These are phyloP conservation scores for Samsoniella hepiali DNA, from an alignment of 2,329 filamentous ascomycete genomes.

Conservation along the genomic window DNA sequence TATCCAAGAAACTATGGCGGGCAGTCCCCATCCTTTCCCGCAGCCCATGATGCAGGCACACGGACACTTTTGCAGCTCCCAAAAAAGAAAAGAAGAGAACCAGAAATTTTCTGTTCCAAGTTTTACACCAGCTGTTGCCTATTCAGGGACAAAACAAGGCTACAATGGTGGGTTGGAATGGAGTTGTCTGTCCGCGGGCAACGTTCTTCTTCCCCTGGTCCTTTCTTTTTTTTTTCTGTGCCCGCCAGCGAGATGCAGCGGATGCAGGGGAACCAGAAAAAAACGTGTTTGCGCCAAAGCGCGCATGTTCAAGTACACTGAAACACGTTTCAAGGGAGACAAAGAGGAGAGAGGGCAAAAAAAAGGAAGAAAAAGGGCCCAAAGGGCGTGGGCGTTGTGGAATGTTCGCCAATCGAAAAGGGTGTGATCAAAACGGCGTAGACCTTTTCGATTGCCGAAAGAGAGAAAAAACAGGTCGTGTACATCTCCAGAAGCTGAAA, in stretches of 20 bases:
- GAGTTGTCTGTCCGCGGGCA: no score
- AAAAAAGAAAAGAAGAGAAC: background rate
- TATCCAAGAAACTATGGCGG: background rate
- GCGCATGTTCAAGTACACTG: background rate
- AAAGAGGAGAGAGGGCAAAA: background rate
- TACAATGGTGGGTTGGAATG: no score
- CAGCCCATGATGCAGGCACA: background rate
- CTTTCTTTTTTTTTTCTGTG: background rate
- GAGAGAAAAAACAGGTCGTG: background rate
- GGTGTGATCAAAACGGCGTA: background rate
- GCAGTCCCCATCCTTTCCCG: no score
- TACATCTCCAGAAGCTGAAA: background rate
- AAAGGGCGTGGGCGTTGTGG: no score
- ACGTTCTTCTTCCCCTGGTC: background rate
- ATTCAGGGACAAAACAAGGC: background rate
- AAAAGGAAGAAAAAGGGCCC: background rate
- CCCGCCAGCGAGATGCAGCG: background rate
- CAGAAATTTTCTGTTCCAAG: no score
- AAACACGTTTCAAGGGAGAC: conserved; percentile 15
- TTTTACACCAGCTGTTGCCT: background rate
- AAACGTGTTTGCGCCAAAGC: background rate
- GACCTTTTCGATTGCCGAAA: background rate
- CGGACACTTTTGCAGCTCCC: background rate
- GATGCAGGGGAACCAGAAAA: background rate
- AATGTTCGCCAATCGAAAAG: conserved; percentile 1